A percentile compares a stretch with the other conserved stretches of the same genome.
phyloP scores from a whole-genome alignment of 352 stramenopile genomes.

The Phytophthora chlamydospora region DNA sequence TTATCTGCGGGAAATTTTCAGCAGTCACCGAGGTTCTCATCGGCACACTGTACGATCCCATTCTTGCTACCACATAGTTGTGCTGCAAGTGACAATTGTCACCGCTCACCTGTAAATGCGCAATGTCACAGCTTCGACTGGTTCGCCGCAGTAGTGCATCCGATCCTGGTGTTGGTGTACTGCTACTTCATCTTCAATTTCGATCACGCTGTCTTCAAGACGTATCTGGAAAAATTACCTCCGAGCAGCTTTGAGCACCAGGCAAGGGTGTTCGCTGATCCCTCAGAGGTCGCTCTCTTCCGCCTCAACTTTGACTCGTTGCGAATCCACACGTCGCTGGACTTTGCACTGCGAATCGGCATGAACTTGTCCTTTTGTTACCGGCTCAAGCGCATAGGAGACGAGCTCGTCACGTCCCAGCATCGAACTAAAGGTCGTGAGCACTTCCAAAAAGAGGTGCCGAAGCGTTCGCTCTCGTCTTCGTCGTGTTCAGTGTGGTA shows the following conservation, averaged over 20 bases:
- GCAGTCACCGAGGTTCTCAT: conserved; percentile 19
- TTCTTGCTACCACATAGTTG: not conserved
- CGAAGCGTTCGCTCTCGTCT: conserved; percentile 4
- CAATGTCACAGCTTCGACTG: conserved; percentile 31
- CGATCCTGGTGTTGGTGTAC: conserved; percentile 20
- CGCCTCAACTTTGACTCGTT: conserved; percentile 28
- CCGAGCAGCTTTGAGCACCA: conserved; percentile 24
- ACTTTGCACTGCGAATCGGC: conserved; percentile 22
- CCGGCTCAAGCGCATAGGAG: conserved; percentile 18
- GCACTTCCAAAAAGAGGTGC: conserved; percentile 5
- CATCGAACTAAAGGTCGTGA: not conserved
- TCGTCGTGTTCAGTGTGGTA: conserved; percentile 3
- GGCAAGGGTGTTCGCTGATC: conserved; percentile 13
- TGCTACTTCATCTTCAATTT: conserved; percentile 26
- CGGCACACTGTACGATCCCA: conserved; percentile 10
- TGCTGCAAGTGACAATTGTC: too few relatives aligned
- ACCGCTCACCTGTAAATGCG: too few relatives aligned
- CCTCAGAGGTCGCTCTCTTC: conserved; percentile 26
- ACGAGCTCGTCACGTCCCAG: not conserved
- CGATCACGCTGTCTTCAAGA: conserved; percentile 8
- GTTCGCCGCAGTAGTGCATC: conserved; percentile 23
- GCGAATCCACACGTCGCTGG: conserved; percentile 16
- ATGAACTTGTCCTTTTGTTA: conserved; percentile 28
- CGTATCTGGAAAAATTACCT: conserved; percentile 12
- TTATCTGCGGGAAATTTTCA: conserved; percentile 5